phyloP scores from a whole-genome alignment of 2,329 filamentous ascomycete species.

The Seiridium unicorne region DNA sequence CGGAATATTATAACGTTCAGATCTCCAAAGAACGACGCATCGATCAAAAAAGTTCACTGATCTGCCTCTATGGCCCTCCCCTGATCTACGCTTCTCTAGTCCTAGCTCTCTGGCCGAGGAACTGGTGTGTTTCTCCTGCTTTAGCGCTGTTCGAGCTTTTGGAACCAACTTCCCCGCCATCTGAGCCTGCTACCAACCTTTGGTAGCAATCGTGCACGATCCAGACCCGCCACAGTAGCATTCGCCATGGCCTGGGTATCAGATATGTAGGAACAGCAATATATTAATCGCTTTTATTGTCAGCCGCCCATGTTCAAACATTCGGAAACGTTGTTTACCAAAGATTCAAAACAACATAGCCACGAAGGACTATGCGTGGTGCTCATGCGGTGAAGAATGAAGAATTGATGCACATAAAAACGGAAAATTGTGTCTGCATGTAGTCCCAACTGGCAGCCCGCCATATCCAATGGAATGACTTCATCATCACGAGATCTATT shows the following conservation, averaged over 20 bases:
- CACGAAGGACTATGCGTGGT: neutral
- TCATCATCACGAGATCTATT: neutral
- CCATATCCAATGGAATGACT: too few species aligned
- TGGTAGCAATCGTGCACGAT: neutral
- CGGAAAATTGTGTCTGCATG: too few species aligned
- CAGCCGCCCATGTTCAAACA: neutral
- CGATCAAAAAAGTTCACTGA: too few species aligned
- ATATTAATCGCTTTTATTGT: neutral
- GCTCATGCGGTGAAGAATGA: too few species aligned
- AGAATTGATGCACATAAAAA: too few species aligned
- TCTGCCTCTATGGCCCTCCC: neutral
- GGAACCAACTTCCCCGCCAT: constrained; percentile 2
- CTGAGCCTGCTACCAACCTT: constrained; percentile 5
- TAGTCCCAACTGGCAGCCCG: too few species aligned
- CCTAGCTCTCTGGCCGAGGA: neutral
- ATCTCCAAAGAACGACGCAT: neutral
- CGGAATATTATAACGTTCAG: neutral
- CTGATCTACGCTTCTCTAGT: neutral
- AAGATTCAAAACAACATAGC: neutral
- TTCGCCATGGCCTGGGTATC: neutral
- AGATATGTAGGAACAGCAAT: constrained; percentile 5
- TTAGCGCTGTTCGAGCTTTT: constrained; percentile 9
- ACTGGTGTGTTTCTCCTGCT: constrained; percentile 8
- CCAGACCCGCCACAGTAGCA: neutral
- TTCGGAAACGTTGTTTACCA: neutral